phyloP scores from a whole-genome alignment of 106 monocot species.

The Triglochin maritima region DNA sequence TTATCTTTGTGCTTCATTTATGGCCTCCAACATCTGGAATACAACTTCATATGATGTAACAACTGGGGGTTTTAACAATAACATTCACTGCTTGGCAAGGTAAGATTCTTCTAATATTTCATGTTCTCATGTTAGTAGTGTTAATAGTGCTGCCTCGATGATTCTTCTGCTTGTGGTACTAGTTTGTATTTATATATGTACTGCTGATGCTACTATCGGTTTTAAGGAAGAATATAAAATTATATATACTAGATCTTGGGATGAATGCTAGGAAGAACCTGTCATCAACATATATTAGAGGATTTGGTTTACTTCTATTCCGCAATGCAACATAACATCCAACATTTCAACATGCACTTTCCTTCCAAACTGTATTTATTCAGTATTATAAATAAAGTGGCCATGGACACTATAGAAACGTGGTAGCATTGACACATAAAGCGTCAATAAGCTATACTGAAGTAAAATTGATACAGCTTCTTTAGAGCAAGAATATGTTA shows the following conservation, averaged over 20 bases:
- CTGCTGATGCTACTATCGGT: too few relatives aligned
- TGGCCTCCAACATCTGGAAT: slow-evolving; percentile 67
- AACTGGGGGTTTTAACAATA: slow-evolving; percentile 76
- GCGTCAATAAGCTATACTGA: neutral
- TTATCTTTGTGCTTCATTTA: slow-evolving; percentile 71
- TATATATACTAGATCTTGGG: too few relatives aligned
- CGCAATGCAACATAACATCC: neutral
- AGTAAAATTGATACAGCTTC: neutral
- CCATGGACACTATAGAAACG: too few relatives aligned
- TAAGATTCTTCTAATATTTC: slow-evolving; percentile 9
- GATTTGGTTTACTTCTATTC: too few relatives aligned
- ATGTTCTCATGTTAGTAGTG: neutral
- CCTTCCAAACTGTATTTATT: neutral
- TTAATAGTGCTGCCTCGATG: too few relatives aligned
- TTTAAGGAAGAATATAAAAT: too few relatives aligned
- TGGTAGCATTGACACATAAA: neutral
- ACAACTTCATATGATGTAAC: slow-evolving; percentile 49
- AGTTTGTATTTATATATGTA: too few relatives aligned
- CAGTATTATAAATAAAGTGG: too few relatives aligned
- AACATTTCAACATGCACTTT: neutral
- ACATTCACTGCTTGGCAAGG: slow-evolving; percentile 81
- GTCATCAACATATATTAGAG: too few relatives aligned
- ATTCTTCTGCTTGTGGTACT: too few relatives aligned
- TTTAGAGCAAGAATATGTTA: neutral
- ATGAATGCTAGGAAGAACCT: too few relatives aligned